Conservation (phyloP, 768 basidiomycete genomes). For the Panaeolus cyanescens region DNA sequence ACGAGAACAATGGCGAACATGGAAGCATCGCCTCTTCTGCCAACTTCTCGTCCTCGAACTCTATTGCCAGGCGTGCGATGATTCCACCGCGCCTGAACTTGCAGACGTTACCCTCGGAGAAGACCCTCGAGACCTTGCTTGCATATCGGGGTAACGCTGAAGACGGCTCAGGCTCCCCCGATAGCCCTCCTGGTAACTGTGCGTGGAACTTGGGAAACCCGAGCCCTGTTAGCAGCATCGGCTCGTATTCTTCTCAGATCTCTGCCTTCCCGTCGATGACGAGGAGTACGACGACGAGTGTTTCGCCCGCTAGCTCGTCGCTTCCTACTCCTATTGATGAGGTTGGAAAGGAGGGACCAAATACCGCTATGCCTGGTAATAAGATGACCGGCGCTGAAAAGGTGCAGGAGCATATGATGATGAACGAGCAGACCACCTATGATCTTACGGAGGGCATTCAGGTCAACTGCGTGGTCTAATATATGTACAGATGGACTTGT, state of each 20-base stretch:
- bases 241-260: constrained; percentile 20
- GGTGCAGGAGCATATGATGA: neutral
- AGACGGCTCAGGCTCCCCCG: constrained; percentile 23
- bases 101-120: constrained; percentile 24
- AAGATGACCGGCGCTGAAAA: neutral
- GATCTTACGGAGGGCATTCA: neutral
- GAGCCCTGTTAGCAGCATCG: constrained; percentile 24
- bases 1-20: neutral
- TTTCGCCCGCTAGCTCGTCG: constrained; percentile 28
- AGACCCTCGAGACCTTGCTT: constrained; percentile 26
- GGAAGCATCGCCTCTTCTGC: constrained; percentile 8
- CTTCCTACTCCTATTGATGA: constrained; percentile 33
- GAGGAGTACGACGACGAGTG: constrained; percentile 15
- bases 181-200: constrained; percentile 21
- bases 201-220: constrained; percentile 20
- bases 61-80: constrained; percentile 12
- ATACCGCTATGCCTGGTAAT: neutral
- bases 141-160: constrained; percentile 24
- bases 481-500: neutral
- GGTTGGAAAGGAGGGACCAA: neutral
- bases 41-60: constrained; percentile 13
- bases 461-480: neutral
- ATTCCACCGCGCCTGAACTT: constrained; percentile 29
- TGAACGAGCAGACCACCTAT: neutral
- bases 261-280: constrained; percentile 23